Base-by-base conservation (phyloP, 306 rosid species). In the Acmispon strigosus region DNA sequence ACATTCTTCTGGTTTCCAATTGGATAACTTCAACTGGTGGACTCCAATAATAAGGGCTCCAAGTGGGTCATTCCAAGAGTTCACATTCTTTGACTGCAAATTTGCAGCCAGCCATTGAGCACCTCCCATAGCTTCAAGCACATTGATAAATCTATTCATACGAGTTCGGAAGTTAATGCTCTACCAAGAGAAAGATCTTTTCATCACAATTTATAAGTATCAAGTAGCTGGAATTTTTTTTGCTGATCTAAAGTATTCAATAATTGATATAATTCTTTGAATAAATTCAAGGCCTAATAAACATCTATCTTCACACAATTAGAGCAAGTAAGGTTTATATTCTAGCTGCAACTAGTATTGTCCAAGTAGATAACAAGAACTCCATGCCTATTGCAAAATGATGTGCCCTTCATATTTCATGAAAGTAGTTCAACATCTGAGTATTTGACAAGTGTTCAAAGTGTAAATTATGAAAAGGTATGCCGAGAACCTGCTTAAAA, bases 1-100 rank as follows among this genome's bases (percentile, higher is more conserved):
- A 66, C 97, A 91, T 83, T 94, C 99, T 66, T 89, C 87, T 50
- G 95, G 87, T 62, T 91, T 91, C 99, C 99, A 94, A 22, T 83
- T 76, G 80, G 97, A 89, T 75, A 94, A 84, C 32, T 78, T 79
- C 72, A 94, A 59, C 85, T 94, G 97, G 83, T 86, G 85, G 76
- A 88, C 82, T 66, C 97, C 97, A 32, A 84, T 83, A 79, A 82
- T 76, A 70, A 94, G 91, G 24, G 88, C 96, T 68, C 83, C 89
- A 67, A 94, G 90, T 59, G 96, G 85, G 76, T 86, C 92, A 80
- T 80, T 89, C 99, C 97, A 94, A 59, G 89, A 61, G 81, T 81
- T 82, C 43, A 86, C 83, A 76, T 83, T 79, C 78, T 85, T 76
- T 63, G 90, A 83, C 73, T 80, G 84, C 77, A 91, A 85, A 62